Conservation (phyloP, 257 asterid genomes). For the Linderniella brevidens region DNA sequence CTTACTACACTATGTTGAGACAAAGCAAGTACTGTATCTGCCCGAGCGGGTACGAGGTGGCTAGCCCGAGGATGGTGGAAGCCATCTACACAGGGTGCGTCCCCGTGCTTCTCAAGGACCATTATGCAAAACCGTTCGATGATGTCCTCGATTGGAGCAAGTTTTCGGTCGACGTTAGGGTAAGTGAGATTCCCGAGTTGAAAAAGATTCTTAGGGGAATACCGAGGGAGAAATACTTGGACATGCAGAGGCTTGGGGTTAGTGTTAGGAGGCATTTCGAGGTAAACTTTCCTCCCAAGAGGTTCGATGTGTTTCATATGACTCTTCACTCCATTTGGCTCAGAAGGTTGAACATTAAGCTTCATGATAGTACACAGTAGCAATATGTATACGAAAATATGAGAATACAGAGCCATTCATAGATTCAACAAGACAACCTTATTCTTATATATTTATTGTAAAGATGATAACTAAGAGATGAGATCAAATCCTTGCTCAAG, state of each 20-base stretch:
- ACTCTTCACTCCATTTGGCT: constrained; percentile 48
- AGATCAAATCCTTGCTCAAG: constrained; percentile 47
- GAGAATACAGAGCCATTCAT: too few relatives aligned
- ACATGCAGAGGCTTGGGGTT: constrained; percentile 11
- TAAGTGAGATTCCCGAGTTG: constrained; percentile 18
- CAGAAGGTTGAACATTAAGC: constrained; percentile 35
- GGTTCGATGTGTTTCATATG: constrained; percentile 32
- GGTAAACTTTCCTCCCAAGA: constrained; percentile 23
- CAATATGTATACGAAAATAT: too few relatives aligned
- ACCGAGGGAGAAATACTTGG: constrained; percentile 19
- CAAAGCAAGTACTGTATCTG: constrained; percentile 32
- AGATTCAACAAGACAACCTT: too few relatives aligned
- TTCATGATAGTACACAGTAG: neutral
- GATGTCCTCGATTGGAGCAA: constrained; percentile 53
- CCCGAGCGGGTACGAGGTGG: constrained; percentile 64
- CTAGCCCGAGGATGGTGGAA: constrained; percentile 44
- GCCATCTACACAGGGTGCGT: constrained; percentile 35
- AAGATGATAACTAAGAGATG: constrained; percentile 30
- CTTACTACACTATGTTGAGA: constrained; percentile 25
- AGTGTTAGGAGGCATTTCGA: constrained; percentile 35
- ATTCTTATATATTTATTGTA: too few relatives aligned
- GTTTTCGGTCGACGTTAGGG: constrained; percentile 25
- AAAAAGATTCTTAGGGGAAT: constrained; percentile 28
- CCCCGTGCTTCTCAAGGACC: constrained; percentile 33
- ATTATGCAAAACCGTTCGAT: constrained; percentile 29